Evolutionary conservation across 352 stramenopile genomes (phyloP), one percentile per base, ranked within the genome.

Genomic region (Phytophthora sp.): DNA sequence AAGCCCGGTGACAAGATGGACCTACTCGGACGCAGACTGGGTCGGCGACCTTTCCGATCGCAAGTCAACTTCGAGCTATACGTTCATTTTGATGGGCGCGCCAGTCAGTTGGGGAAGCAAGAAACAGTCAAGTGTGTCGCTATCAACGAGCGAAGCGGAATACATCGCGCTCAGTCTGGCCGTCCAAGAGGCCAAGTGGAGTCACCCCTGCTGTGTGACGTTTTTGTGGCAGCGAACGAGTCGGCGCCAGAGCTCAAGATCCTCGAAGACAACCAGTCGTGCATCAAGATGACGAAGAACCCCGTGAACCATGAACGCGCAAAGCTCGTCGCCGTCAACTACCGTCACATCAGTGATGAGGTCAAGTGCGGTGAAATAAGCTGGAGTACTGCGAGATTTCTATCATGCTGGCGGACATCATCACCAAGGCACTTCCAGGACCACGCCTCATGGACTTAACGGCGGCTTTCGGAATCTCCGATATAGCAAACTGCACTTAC

Each of bases 131-230:
- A 41, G 46, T 29, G 36, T 50, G 24, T 59, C 23, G 21, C 36
- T 66, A 26, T 66, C 47, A 24, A 66, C 36, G 21, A 58, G 57
- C 29, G 36, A 66, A 18, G 47, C 21, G 15, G 36, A 66, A 15
- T 58, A 59, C 47, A 58, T 66, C n/a, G 47, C 47, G 21, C 57
- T 54, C 1, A 54, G 38, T 23, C 18, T 66, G 31, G 8, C 24
- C 0, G 51, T 59, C 15, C 47, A 66, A 59, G 39, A 45, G 44
- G 27, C 7, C 46, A 42, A 50, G 27, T 42, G 46, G 29, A 6
- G 39, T 2, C 46, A 54, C 20, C 5, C 15, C 16, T 59, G 4
- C 23, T 66, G 30, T 58, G 47, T 9, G 57, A 66, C 15, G 47
- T 54, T 50, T 15, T 51, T 15, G 18, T 12, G 26, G 46, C 47